These are phyloP conservation scores for Xylaria longipes DNA, from an alignment of 495 filamentous ascomycete species.

Conservation along the genomic window DNA sequence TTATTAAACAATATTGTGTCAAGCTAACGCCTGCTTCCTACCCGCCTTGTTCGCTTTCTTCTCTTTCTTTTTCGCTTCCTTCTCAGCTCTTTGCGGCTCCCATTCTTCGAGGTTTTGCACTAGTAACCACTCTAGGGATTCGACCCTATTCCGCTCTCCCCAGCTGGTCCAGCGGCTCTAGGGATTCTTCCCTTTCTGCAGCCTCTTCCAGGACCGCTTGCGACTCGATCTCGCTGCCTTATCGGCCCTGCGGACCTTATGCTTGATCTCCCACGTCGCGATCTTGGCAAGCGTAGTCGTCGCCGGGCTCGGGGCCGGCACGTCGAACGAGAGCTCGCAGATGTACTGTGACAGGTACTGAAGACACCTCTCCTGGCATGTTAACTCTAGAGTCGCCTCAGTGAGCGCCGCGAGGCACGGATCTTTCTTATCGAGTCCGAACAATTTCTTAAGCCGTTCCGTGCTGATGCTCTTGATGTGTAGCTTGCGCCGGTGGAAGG, in stretches of 20 bases:
- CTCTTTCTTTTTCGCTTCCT: constrained; percentile 30
- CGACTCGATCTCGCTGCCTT: constrained; percentile 20
- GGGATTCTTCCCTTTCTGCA: constrained; percentile 34
- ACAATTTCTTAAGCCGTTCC: constrained; percentile 28
- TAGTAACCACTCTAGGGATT: constrained; percentile 34
- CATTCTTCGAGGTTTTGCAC: constrained; percentile 35
- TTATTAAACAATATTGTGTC: neutral
- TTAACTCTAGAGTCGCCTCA: constrained; percentile 29
- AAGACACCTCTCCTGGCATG: constrained; percentile 33
- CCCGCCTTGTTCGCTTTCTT: constrained; percentile 25
- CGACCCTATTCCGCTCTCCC: constrained; percentile 25
- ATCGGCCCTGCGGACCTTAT: constrained; percentile 30
- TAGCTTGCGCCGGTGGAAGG: constrained; percentile 35
- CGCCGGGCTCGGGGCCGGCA: constrained; percentile 31
- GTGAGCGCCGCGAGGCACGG: constrained; percentile 30
- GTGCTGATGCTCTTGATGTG: constrained; percentile 30
- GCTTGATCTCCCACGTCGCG: constrained; percentile 33
- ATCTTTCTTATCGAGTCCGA: constrained; percentile 33
- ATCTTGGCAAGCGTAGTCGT: constrained; percentile 32
- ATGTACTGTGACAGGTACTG: constrained; percentile 27
- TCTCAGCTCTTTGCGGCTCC: constrained; percentile 28
- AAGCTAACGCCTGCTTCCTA: neutral
- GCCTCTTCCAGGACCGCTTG: constrained; percentile 34
- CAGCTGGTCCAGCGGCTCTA: constrained; percentile 25
- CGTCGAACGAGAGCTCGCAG: constrained; percentile 33